phyloP scores from a whole-genome alignment of 1,284 basidiomycete species.

The Fomitiporia mediterranea region DNA sequence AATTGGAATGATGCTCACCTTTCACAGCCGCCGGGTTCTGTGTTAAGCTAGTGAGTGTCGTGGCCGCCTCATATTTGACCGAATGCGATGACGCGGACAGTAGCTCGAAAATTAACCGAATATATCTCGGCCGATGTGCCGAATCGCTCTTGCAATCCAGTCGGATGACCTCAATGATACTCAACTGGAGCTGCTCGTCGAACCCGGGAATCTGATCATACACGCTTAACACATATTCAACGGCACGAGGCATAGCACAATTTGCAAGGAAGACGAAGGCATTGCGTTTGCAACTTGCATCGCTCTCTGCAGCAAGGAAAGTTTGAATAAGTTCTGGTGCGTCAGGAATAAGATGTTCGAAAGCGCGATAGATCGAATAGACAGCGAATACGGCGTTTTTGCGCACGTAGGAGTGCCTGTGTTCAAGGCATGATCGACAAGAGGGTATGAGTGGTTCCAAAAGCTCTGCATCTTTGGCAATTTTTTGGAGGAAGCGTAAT shows the following conservation, averaged over 20 bases:
- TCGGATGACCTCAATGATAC: conserved; percentile 92
- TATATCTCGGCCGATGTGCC: conserved; percentile 79
- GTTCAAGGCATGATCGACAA: conserved; percentile 92
- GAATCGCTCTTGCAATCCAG: conserved; percentile 87
- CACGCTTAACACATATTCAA: conserved; percentile 85
- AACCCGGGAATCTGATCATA: conserved; percentile 82
- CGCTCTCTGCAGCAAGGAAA: conserved; percentile 95
- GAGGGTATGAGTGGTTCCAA: conserved; percentile 95
- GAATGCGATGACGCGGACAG: conserved; percentile 88
- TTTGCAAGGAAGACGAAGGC: conserved; percentile 94
- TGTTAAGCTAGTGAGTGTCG: conserved; percentile 90
- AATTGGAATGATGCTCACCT: conserved; percentile 43
- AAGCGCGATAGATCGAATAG: conserved; percentile 90
- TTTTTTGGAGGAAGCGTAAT: conserved; percentile 95
- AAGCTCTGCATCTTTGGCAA: conserved; percentile 88
- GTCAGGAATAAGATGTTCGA: conserved; percentile 94
- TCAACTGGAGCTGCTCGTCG: conserved; percentile 96
- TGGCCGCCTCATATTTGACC: conserved; percentile 98
- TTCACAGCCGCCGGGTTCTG: conserved; percentile 97
- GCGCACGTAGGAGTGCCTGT: conserved; percentile 96
- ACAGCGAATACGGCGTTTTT: conserved; percentile 99
- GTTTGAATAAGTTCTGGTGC: conserved; percentile 96
- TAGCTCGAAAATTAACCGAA: conserved; percentile 93
- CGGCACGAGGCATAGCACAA: conserved; percentile 86
- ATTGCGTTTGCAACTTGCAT: conserved; percentile 96